Evolutionary conservation across 1,139 yeast genomes (phyloP).

Genomic region (Scheffersomyces lignicola): DNA sequence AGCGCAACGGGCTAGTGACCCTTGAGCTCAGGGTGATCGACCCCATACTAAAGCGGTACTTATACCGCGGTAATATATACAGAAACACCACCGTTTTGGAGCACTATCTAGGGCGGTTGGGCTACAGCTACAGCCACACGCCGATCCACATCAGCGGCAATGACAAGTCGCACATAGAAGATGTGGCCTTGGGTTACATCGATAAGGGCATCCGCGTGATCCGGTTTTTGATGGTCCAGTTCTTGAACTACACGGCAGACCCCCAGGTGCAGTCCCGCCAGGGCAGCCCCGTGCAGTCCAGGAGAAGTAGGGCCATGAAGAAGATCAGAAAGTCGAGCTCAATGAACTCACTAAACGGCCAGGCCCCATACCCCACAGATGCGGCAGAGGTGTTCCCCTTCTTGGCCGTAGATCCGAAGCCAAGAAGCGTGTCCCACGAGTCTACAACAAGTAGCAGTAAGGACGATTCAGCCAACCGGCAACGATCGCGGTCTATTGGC

Average conservation of each 20-base stretch:
- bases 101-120: neutral
- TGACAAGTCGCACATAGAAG: neutral
- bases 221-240: neutral
- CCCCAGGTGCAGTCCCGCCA: neutral
- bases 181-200: neutral
- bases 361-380: neutral
- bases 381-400: neutral
- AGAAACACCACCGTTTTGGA: neutral
- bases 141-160: neutral
- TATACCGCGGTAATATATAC: neutral
- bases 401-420: neutral
- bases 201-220: neutral
- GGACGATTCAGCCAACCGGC: neutral
- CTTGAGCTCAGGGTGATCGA: neutral
- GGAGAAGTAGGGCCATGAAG: neutral
- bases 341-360: neutral
- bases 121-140: neutral
- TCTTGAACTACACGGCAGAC: neutral
- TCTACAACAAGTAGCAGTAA: neutral
- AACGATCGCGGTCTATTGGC: neutral
- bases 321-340: constrained; percentile 1
- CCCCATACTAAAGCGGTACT: neutral
- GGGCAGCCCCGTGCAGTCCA: neutral
- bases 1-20: neutral
- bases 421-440: constrained; percentile 1